Evolutionary conservation across 495 filamentous ascomycete species (phyloP), one percentile per base, ranked within the genome.

Genomic region (Opeltia flavorubescens): DNA sequence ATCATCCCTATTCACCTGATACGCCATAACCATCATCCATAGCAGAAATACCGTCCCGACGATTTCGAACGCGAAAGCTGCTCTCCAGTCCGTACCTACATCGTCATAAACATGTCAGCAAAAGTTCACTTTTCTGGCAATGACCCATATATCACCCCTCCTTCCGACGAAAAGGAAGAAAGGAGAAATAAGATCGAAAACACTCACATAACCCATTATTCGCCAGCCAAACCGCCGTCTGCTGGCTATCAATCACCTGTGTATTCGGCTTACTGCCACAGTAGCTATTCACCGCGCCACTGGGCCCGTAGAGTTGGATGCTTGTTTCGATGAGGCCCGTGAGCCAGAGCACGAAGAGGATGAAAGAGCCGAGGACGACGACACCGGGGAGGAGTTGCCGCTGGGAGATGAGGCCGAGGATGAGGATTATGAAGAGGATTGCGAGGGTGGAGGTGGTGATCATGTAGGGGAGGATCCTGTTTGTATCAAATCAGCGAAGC

Each of bases 11-110:
- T 85, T 81, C 12, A 98, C 91, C 62, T 94, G 85, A 65, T 79
- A 84, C 15, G 82, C 80, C 80, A 96, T 86, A 39, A 96, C 66
- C 60, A 95, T 87, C 70, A 96, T 89, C 89, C 88, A 96, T 5
- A 95, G 54, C 57, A 94, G 75, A 58, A 95, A 93, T 23, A 96
- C 74, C 8, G 69, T 76, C 40, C 84, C 89, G 4, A 94, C 73
- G 42, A 94, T 61, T 53, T 79, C 83, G 55, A 78, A 68, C 15
- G 74, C 70, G 60, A 80, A 80, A 1, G 70, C 71, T 0, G 76
- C 71, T 55, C 73, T 74, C 76, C 75, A 78, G 50, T 70, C 71
- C 57, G 71, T 70, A 52, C n/a, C n/a, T n/a, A n/a, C n/a, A n/a
- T n/a, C n/a, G n/a, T n/a, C n/a, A n/a, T n/a, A n/a, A n/a, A n/a